Base-by-base conservation (phyloP, 768 basidiomycete species). In the Tricholoma sp. region DNA sequence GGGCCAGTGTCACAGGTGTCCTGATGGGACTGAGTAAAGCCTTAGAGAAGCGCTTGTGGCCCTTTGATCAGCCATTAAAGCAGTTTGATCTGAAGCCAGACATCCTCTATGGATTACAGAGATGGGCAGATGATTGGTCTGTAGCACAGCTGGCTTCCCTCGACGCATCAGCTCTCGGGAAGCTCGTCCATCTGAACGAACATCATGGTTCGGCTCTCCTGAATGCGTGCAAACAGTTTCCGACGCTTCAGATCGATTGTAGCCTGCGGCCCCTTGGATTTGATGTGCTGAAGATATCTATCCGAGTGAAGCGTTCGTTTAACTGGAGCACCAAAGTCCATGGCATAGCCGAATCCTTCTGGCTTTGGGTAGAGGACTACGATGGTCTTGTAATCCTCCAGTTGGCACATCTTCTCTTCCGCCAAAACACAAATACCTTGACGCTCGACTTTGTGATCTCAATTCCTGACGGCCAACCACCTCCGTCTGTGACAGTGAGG, bases 321-420 rank as follows among this genome's bases (percentile, higher is more conserved):
- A 80, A 80, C 12, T 98, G 97, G 96, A 88, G 77, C 61, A 63
- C 74, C 24, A 89, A 82, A 67, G 63, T 86, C 2, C 94, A 97
- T 63, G 89, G 88, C 0, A 75, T 73, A 10, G 74, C 76, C 1
- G 93, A 98, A 68, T 88, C 92, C 1, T 98, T 98, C 72, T 98
- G 92, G 87, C 70, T 99, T 31, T 98, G 97, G 97, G 74, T 97
- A 2, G 94, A 98, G 72, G 93, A 95, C 64, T 78, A 86, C 36
- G 80, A 88, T 33, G 88, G 85, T n/a, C 60, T 80, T n/a, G 80
- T 80, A 36, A 95, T 98, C 63, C 80, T 94, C 10, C 94, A 96
- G 65, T 78, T 89, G 53, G 75, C 85, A 0, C 85, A 89, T 63
- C 71, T 95, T 24, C 63, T 85, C 33, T 82, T 98, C 59, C 86